Percentiles rank a stretch among this genome's conserved stretches.
phyloP scores from a whole-genome alignment of 208 protist species.

The Crithidia sp. region DNA sequence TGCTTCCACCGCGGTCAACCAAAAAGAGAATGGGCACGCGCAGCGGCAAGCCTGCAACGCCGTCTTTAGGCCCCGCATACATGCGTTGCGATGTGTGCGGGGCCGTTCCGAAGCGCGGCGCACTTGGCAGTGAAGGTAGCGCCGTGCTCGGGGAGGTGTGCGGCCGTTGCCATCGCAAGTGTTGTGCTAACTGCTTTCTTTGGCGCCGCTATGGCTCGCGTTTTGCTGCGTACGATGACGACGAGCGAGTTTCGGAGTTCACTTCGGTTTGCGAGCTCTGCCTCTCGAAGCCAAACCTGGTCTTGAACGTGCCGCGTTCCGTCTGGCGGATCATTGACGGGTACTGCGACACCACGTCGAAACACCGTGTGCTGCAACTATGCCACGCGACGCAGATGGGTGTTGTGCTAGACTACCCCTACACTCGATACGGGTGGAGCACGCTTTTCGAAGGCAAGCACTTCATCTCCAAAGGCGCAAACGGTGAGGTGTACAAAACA shows the following conservation, averaged over 20 bases:
- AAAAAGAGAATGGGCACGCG: constrained; percentile 19
- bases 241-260: constrained; percentile 23
- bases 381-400: constrained; percentile 53
- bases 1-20: neutral
- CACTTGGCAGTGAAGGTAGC: neutral
- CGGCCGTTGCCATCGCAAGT: constrained; percentile 29
- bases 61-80: neutral
- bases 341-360: constrained; percentile 35
- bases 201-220: constrained; percentile 30
- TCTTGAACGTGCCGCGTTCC: constrained; percentile 23
- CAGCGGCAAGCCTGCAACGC: constrained; percentile 11
- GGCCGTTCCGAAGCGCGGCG: neutral
- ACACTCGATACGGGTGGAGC: constrained; percentile 44
- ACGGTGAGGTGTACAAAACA: constrained; percentile 48
- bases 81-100: constrained; percentile 19
- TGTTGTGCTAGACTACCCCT: constrained; percentile 45
- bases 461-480: constrained; percentile 53
- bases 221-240: constrained; percentile 16
- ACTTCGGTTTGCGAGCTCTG: constrained; percentile 31
- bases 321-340: constrained; percentile 44
- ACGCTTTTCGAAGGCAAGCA: constrained; percentile 50
- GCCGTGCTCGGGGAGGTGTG: constrained; percentile 2
- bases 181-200: constrained; percentile 30
- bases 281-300: constrained; percentile 34
- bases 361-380: constrained; percentile 40